Evolutionary conservation across 441 rosid species (phyloP), one percentile per base, ranked within the genome.

Genomic region (Manihot esculenta): DNA sequence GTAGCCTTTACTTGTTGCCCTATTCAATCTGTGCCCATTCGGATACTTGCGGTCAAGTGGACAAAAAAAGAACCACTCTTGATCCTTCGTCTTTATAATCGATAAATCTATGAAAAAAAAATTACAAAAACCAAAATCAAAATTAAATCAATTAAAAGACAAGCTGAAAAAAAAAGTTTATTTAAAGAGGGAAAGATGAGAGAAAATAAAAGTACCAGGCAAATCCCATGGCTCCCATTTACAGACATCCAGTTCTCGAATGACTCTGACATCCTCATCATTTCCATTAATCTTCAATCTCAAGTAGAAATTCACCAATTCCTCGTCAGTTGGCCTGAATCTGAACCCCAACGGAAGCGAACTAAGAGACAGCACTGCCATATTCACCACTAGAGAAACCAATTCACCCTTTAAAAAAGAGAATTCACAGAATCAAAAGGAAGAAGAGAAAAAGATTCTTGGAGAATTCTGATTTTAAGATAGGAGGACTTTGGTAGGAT

Each of bases 11-110:
- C 5, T n/a, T 0, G 97, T 93, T 0, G 97, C 98, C 53, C 98
- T 80, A 70, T 93, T 93, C 84, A 84, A 82, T 44, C 97, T 75
- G 3, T 66, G 73, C 7, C 98, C 97, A 33, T 79, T 88, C 5
- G 97, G 96, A 77, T 93, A 89, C 83, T 93, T 93, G 41, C 88
- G 78, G 76, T 91, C 97, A 51, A 82, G 61, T 4, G 98, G 97
- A 57, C 98, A 93, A 78, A 93, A 93, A 79, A 91, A 93, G 81
- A 93, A 88, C 97, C 98, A 93, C 66, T 93, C 97, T 1, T 79
- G 80, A 71, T 91, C 96, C 8, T 26, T 79, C 1, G 85, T 81
- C 74, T 65, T 72, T 45, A 93, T 79, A 13, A 81, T 83, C 1
- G 98, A 93, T 10, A 86, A 73, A 67, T 61, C 89, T 91, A 47